Base-by-base conservation (phyloP, 2,329 filamentous ascomycete genomes). In the Xylariaceae sp. region DNA sequence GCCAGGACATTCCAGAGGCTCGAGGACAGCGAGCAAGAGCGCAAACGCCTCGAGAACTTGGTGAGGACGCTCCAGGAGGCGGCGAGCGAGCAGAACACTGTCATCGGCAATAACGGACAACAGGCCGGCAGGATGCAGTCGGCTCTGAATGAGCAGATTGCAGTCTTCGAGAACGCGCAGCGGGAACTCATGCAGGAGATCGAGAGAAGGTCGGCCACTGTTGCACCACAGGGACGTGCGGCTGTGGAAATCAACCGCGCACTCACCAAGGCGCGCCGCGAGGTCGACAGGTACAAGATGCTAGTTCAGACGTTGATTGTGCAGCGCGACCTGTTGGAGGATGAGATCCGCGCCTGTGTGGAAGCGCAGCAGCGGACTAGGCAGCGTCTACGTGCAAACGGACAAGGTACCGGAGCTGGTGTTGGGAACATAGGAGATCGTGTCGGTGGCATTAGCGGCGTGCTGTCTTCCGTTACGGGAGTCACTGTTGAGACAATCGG, bases 61-160 rank as follows among this genome's bases (percentile, higher is more conserved):
- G 19, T 47, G 12, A 4, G 14, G 21, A 12, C 39, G 4, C 44
- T 56, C 11, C 44, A 29, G 19, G 16, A 26, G 1, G 9, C 29
- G 3, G 4, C 53, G 6, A 14, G 3, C 4, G 29, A 39, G 2
- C 48, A 46, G 29, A 34, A 6, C 19, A 6, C 8, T 2, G 23
- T 43, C 14, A 47, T 60, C 39, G 17, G 19, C 14, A 11, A 26
- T 14, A 59, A 50, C 19, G 33, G 29, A 1, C 16, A 60, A 24
- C 48, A 52, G 23, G 53, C 39, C 14, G 24, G 12, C 3, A 11
- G 4, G 43, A 43, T 49, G 16, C 36, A 24, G 33, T n/a, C 7
- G 19, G 47, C 36, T 46, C 53, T 63, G 12, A 4, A 33, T 7
- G 33, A 17, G 19, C 36, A 53, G 53, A 54, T 56, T 39, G 7